These are phyloP conservation scores for Diaporthe sp. DNA, from an alignment of 2,329 filamentous ascomycete species.

Conservation along the genomic window DNA sequence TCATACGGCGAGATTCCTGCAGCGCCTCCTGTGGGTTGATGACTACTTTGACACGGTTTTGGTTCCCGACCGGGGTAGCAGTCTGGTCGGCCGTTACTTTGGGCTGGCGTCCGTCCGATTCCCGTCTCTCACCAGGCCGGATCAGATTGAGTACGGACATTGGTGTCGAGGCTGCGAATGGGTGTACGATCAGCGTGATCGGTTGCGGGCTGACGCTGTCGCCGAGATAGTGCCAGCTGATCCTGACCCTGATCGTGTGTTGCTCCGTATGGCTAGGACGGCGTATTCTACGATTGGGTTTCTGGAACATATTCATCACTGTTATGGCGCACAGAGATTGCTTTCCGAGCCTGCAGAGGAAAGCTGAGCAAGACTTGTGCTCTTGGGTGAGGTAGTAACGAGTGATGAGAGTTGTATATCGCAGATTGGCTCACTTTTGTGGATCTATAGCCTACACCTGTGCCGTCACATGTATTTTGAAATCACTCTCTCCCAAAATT, in stretches of 20 bases:
- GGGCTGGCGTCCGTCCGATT: background rate
- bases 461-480: too few species aligned
- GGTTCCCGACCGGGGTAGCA: background rate
- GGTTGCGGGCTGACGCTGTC: background rate
- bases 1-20: background rate
- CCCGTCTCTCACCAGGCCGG: background rate
- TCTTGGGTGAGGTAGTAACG: background rate
- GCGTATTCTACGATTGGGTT: background rate
- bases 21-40: background rate
- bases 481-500: too few species aligned
- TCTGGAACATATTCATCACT: background rate
- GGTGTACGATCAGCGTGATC: background rate
- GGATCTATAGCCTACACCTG: too few species aligned
- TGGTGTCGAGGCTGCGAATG: slow-evolving; percentile 6
- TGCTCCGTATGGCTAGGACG: background rate
- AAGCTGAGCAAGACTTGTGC: background rate
- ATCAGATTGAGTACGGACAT: background rate
- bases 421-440: too few species aligned
- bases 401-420: background rate
- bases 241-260: background rate
- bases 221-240: background rate
- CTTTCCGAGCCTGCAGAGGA: background rate
- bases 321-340: background rate
- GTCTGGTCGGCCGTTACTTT: slow-evolving; percentile 7
- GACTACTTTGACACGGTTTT: background rate